A percentile compares a stretch with the other conserved stretches of the same genome.
Evolutionary conservation across 805 yeast species (phyloP).

Genomic region (Kodamaea laetipori): DNA sequence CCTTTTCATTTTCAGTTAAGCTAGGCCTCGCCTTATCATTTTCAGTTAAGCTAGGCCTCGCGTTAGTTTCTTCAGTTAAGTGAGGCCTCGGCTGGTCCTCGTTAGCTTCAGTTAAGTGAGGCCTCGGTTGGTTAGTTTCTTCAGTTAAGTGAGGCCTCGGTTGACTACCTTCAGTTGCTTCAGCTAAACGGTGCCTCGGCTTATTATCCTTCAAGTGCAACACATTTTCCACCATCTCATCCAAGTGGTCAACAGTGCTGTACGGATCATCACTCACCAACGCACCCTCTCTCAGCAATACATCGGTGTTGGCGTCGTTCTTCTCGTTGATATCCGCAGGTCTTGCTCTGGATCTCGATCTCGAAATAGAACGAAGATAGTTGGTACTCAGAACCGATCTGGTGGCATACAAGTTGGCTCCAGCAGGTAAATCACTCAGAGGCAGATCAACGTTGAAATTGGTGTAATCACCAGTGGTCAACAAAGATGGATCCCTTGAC

Average conservation of each 20-base stretch:
- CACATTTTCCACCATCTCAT: slow-evolving; percentile 52
- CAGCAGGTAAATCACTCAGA: slow-evolving; percentile 14
- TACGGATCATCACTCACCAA: slow-evolving; percentile 53
- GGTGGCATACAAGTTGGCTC: slow-evolving; percentile 29
- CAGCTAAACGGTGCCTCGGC: slow-evolving; percentile 8
- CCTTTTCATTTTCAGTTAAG: too few species aligned
- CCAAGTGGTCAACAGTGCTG: slow-evolving; percentile 49
- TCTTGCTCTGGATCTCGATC: slow-evolving; percentile 59
- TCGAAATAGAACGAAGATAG: slow-evolving; percentile 65
- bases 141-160: slow-evolving; percentile 18
- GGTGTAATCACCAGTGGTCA: slow-evolving; percentile 49
- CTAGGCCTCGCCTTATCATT: too few species aligned
- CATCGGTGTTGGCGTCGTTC: slow-evolving; percentile 36
- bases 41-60: slow-evolving; percentile 17
- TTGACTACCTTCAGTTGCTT: background rate
- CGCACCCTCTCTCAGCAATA: slow-evolving; percentile 59
- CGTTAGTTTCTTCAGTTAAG: background rate
- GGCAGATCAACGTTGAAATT: slow-evolving; percentile 45
- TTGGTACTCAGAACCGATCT: slow-evolving; percentile 48
- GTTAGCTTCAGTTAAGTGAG: too few species aligned
- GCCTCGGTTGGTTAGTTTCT: too few species aligned
- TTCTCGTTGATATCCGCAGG: slow-evolving; percentile 26
- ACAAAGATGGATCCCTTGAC: slow-evolving; percentile 40
- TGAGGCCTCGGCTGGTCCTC: too few species aligned
- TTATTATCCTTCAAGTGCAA: slow-evolving; percentile 25